Evolutionary conservation across 2,329 filamentous ascomycete species (phyloP).

Genomic region (Epichloe scottii): DNA sequence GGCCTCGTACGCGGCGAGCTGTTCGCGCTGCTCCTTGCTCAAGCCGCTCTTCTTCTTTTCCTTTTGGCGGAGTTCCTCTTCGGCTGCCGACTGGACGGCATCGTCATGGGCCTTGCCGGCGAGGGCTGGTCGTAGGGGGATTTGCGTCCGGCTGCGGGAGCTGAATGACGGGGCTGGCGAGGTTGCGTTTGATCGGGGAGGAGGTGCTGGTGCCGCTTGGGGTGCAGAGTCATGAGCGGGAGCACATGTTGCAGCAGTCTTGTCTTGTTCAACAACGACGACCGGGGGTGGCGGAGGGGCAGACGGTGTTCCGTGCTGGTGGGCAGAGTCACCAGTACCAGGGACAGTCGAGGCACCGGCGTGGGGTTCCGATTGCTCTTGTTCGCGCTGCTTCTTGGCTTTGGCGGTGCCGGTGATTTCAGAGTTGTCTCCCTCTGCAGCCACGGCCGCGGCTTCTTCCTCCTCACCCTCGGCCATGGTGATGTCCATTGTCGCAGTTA

Average conservation of each 20-base stretch:
- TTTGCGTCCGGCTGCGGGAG: conserved; percentile 33
- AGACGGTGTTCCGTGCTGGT: conserved; percentile 7
- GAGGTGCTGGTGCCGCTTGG: conserved; percentile 11
- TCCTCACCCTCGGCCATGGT: conserved; percentile 67
- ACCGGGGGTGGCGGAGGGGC: conserved; percentile 18
- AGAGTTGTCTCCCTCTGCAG: conserved; percentile 24
- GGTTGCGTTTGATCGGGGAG: conserved; percentile 21
- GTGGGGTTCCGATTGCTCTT: conserved; percentile 18
- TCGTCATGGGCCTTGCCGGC: conserved; percentile 70
- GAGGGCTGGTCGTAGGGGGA: conserved; percentile 73
- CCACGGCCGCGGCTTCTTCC: conserved; percentile 23
- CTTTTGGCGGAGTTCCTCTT: conserved; percentile 27
- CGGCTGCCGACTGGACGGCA: conserved; percentile 57
- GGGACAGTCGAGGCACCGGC: conserved; percentile 11
- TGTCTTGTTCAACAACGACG: conserved; percentile 29
- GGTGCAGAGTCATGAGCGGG: conserved; percentile 10
- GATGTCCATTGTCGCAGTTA: conserved; percentile 97
- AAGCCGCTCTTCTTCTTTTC: conserved; percentile 83
- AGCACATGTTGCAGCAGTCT: conserved; percentile 12
- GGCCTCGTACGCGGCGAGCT: conserved; percentile 75
- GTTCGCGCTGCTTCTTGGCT: conserved; percentile 42
- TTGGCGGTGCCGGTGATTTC: conserved; percentile 47
- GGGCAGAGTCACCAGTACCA: conserved; percentile 13
- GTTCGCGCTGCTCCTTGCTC: conserved; percentile 84
- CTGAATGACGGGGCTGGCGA: conserved; percentile 31